phyloP scores from a whole-genome alignment of 257 asterid genomes.

The Plantago elongata region DNA sequence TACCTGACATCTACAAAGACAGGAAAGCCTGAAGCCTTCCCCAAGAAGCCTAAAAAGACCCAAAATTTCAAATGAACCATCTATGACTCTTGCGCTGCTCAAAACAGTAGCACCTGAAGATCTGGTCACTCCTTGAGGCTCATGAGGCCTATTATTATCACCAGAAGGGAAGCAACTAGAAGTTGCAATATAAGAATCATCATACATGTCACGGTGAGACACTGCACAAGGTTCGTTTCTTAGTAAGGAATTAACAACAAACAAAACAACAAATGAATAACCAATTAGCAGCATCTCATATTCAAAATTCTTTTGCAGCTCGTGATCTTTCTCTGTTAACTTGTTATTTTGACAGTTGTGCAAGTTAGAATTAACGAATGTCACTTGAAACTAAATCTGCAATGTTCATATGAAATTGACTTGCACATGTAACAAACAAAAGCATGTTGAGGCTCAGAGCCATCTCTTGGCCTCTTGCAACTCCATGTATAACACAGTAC shows the following conservation, averaged over 20 bases:
- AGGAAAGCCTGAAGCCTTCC: constrained; percentile 84
- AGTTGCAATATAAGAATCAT: constrained; percentile 52
- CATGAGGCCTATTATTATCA: constrained; percentile 51
- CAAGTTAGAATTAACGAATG: constrained; percentile 9
- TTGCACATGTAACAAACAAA: constrained; percentile 11
- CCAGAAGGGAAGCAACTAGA: constrained; percentile 49
- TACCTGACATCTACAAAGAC: constrained; percentile 88
- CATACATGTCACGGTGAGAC: constrained; percentile 54
- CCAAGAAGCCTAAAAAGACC: constrained; percentile 78
- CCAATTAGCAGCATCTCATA: constrained; percentile 7
- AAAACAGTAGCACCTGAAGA: constrained; percentile 40
- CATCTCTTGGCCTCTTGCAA: constrained; percentile 3
- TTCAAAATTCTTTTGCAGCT: constrained; percentile 8
- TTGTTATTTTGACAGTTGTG: constrained; percentile 7
- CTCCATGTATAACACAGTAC: constrained; percentile 10
- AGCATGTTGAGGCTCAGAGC: background rate
- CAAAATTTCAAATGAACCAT: constrained; percentile 72
- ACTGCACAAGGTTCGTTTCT: constrained; percentile 38
- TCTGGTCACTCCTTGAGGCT: constrained; percentile 54
- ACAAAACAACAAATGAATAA: too few species aligned
- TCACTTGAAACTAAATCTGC: constrained; percentile 12
- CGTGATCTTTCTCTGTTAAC: constrained; percentile 4
- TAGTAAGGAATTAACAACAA: constrained; percentile 20
- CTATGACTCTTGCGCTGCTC: constrained; percentile 46
- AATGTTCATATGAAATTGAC: constrained; percentile 5